Percentiles rank a stretch among this genome's conserved stretches.
Evolutionary conservation across 208 protist genomes (phyloP).

Genomic region (Acanthamoeba healyi): DNA sequence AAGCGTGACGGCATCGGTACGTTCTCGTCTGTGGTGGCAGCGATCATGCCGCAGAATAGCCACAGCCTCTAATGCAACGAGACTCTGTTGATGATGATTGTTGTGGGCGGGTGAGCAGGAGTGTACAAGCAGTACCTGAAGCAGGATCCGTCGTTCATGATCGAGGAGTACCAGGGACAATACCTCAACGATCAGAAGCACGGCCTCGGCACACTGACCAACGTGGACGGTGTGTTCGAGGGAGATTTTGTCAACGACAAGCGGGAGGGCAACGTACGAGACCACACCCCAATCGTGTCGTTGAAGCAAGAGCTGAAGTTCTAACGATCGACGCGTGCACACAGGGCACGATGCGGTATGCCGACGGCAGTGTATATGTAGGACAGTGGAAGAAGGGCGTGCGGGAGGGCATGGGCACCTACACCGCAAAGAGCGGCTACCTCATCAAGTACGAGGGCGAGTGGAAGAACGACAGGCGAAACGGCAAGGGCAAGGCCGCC

Average conservation of each 20-base stretch:
- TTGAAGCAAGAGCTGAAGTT: too few species aligned
- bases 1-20: slow-evolving; percentile 66
- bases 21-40: too few species aligned
- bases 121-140: slow-evolving; percentile 75
- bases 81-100: too few species aligned
- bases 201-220: slow-evolving; percentile 65
- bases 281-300: too few species aligned
- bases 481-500: slow-evolving; percentile 63
- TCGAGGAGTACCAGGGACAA: slow-evolving; percentile 75
- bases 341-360: slow-evolving; percentile 71
- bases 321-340: background rate
- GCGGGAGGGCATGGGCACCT: slow-evolving; percentile 57
- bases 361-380: slow-evolving; percentile 59
- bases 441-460: slow-evolving; percentile 74
- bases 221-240: slow-evolving; percentile 60
- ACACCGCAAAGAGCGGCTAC: slow-evolving; percentile 58
- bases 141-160: slow-evolving; percentile 44
- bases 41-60: too few species aligned
- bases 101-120: background rate
- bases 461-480: slow-evolving; percentile 56
- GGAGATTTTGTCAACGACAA: slow-evolving; percentile 73
- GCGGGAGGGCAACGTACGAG: slow-evolving; percentile 46
- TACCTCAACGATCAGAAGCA: slow-evolving; percentile 71
- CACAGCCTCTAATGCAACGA: too few species aligned
- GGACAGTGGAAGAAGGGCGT: slow-evolving; percentile 71